phyloP scores from a whole-genome alignment of 176 grass and related monocot species.

The Eremochloa ophiuroides region DNA sequence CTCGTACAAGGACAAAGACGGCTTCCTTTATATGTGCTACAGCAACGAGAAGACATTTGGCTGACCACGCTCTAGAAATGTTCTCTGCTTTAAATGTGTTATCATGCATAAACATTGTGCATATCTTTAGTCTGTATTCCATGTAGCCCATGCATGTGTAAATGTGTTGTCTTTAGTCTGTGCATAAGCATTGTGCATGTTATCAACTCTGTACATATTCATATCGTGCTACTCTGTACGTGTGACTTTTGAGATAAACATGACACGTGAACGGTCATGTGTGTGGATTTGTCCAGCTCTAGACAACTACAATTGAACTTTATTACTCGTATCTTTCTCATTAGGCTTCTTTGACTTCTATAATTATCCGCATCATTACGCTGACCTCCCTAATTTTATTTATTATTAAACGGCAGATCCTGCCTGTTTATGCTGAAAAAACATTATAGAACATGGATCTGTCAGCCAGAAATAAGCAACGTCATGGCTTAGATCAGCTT shows the following conservation, averaged over 20 bases:
- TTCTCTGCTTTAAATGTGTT: no score
- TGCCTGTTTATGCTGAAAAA: neutral
- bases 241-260: neutral
- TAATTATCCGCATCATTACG: neutral
- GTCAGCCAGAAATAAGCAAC: neutral
- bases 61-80: no score
- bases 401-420: neutral
- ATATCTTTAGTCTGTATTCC: no score
- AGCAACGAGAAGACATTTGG: no score
- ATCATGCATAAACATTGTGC: no score
- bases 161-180: no score
- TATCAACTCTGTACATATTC: neutral
- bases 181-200: neutral
- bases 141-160: no score
- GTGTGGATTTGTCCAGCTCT: neutral
- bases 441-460: neutral
- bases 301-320: neutral
- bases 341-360: no score
- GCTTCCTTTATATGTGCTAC: no score
- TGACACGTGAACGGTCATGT: neutral
- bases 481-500: neutral
- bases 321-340: no score
- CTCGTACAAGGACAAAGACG: conserved; percentile 59
- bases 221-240: neutral
- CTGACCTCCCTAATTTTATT: neutral